Conservation (phyloP, 768 basidiomycete species). For the Suillus alpinus region DNA sequence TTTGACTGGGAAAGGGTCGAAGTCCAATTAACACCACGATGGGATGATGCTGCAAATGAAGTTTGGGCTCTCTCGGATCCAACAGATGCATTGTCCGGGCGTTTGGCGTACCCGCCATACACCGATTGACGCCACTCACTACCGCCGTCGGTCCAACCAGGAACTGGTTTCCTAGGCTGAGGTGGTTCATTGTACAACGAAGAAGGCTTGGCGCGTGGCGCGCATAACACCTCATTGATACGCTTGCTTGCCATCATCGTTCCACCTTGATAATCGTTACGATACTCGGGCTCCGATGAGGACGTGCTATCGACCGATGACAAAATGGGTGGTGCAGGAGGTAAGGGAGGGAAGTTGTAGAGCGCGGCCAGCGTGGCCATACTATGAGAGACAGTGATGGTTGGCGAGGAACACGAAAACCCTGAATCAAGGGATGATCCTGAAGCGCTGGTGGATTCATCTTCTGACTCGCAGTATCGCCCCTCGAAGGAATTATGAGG, state of each 20-base stretch:
- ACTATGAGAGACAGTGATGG: conserved; percentile 21
- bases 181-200: conserved; percentile 29
- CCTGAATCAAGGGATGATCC: conserved; percentile 38
- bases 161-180: conserved; percentile 43
- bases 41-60: conserved; percentile 51
- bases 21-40: conserved; percentile 50
- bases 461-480: conserved; percentile 33
- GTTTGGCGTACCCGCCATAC: conserved; percentile 47
- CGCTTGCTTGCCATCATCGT: conserved; percentile 69
- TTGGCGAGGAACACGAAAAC: conserved; percentile 23
- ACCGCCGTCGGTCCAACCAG: conserved; percentile 69
- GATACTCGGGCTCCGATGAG: conserved; percentile 26
- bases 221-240: conserved; percentile 46
- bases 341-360: conserved; percentile 51
- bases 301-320: conserved; percentile 17
- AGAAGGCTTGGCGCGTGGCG: conserved; percentile 38
- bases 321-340: conserved; percentile 47
- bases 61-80: conserved; percentile 34
- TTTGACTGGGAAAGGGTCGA: conserved; percentile 22
- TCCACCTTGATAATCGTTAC: conserved; percentile 51
- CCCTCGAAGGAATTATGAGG: conserved; percentile 37
- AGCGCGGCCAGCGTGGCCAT: conserved; percentile 39
- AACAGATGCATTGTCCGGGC: conserved; percentile 33
- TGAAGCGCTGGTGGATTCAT: conserved; percentile 37
- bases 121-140: conserved; percentile 66